Conservation (phyloP, 169 alveolate genomes). For the Eimeria necatrix region DNA sequence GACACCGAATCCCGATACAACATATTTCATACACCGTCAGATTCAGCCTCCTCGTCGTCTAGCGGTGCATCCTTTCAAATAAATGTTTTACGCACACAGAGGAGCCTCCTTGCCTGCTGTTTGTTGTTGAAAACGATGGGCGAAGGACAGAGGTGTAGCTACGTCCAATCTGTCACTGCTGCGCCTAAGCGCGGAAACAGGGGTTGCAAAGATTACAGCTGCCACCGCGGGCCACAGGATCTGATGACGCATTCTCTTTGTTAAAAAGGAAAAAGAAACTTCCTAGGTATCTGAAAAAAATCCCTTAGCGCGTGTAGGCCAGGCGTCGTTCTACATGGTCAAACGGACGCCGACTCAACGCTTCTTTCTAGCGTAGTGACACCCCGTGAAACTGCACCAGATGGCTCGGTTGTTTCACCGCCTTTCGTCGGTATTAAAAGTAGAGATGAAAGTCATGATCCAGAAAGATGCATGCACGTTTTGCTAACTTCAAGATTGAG, state of each 20-base stretch:
- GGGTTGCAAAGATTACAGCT: not conserved
- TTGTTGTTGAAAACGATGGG: conserved; percentile 55
- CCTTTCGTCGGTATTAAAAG: no score
- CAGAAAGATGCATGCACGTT: no score
- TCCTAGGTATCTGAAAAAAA: not conserved
- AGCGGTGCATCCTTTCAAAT: not conserved
- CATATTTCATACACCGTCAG: conserved; percentile 29
- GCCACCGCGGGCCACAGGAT: conserved; percentile 14
- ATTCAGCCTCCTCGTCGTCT: conserved; percentile 23
- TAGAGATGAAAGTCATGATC: no score
- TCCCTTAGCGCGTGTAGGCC: not conserved
- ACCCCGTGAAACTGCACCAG: no score
- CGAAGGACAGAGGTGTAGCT: not conserved
- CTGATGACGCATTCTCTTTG: not conserved
- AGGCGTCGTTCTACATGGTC: not conserved
- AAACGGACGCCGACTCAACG: no score
- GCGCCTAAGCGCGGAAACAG: conserved; percentile 24
- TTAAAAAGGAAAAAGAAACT: not conserved
- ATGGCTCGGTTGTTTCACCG: no score
- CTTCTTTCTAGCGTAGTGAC: no score
- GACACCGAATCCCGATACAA: not conserved
- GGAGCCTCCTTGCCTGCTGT: conserved; percentile 37
- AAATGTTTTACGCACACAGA: not conserved
- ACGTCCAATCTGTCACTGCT: not conserved
- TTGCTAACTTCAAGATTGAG: no score